Conservation (phyloP, 352 stramenopile genomes). For the Halophytophthora batemanensis region DNA sequence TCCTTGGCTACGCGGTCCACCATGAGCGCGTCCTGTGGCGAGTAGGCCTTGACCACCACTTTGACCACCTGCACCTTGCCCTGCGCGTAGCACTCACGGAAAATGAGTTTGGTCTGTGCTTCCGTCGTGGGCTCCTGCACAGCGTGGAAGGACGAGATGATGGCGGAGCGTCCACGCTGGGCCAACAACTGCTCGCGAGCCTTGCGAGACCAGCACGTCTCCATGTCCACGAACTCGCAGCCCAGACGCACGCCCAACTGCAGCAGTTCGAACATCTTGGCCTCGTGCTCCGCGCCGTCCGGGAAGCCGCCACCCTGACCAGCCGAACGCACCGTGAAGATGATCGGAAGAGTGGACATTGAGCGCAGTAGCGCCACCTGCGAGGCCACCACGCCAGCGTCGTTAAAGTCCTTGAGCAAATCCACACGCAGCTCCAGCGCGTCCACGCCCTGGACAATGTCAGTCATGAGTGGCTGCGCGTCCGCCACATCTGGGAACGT, state of each 20-base stretch:
- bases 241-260: slow-evolving; percentile 89
- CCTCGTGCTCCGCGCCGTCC: slow-evolving; percentile 80
- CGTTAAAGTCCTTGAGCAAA: slow-evolving; percentile 65
- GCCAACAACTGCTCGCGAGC: slow-evolving; percentile 53
- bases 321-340: slow-evolving; percentile 95
- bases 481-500: slow-evolving; percentile 65
- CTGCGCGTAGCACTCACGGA: slow-evolving; percentile 65
- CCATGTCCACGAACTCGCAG: slow-evolving; percentile 96
- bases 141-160: slow-evolving; percentile 82
- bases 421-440: slow-evolving; percentile 96
- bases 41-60: slow-evolving; percentile 86
- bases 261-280: slow-evolving; percentile 87
- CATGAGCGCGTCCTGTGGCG: slow-evolving; percentile 84
- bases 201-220: slow-evolving; percentile 85
- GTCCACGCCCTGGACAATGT: slow-evolving; percentile 86
- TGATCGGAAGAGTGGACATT: slow-evolving; percentile 91
- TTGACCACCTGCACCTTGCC: slow-evolving; percentile 89
- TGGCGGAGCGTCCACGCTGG: slow-evolving; percentile 38
- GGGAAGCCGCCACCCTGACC: slow-evolving; percentile 94
- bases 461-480: slow-evolving; percentile 37
- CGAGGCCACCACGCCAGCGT: slow-evolving; percentile 61
- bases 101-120: slow-evolving; percentile 45
- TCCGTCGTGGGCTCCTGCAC: slow-evolving; percentile 52
- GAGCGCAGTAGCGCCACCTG: slow-evolving; percentile 78
- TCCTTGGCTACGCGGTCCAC: slow-evolving; percentile 65